These are phyloP conservation scores for Misopates orontium DNA, from an alignment of 257 asterid genomes.

Conservation along the genomic window DNA sequence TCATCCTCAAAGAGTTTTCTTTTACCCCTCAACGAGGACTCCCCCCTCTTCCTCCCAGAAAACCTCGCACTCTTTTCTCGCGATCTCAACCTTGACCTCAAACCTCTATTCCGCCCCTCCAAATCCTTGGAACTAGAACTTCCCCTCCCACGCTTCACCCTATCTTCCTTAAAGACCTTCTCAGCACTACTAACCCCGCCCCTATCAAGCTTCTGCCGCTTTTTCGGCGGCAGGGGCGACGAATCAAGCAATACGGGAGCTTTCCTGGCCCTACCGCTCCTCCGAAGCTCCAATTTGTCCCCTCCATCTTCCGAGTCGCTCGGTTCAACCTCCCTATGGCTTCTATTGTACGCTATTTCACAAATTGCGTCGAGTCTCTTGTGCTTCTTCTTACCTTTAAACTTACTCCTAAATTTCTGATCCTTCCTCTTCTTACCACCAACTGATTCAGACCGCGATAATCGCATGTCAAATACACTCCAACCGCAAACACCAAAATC, in stretches of 20 bases:
- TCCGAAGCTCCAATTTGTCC: slow-evolving; percentile 60
- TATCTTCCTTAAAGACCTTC: slow-evolving; percentile 39
- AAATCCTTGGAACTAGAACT: slow-evolving; percentile 47
- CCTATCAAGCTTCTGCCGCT: slow-evolving; percentile 57
- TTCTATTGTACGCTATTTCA: slow-evolving; percentile 63
- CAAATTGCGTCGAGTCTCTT: slow-evolving; percentile 81
- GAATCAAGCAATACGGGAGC: slow-evolving; percentile 90
- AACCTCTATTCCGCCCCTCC: slow-evolving; percentile 46
- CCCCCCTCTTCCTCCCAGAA: slow-evolving; percentile 39
- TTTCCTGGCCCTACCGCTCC: slow-evolving; percentile 83
- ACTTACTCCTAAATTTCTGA: slow-evolving; percentile 48
- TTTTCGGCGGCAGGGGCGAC: slow-evolving; percentile 79
- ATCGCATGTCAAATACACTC: slow-evolving; percentile 65
- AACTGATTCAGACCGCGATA: slow-evolving; percentile 55
- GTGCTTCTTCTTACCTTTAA: slow-evolving; percentile 74
- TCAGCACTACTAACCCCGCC: slow-evolving; percentile 34
- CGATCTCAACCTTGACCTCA: slow-evolving; percentile 73
- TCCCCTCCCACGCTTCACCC: slow-evolving; percentile 35
- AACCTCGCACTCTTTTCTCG: slow-evolving; percentile 36
- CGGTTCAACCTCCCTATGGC: slow-evolving; percentile 48
- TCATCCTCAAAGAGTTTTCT: slow-evolving; percentile 65
- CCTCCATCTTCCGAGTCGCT: slow-evolving; percentile 40
- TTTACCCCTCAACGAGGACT: slow-evolving; percentile 49
- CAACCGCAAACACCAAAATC: slow-evolving; percentile 22
- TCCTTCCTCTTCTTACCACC: slow-evolving; percentile 56